Conservation (phyloP, 2,329 filamentous ascomycete species). For the Colletotrichum sp. region DNA sequence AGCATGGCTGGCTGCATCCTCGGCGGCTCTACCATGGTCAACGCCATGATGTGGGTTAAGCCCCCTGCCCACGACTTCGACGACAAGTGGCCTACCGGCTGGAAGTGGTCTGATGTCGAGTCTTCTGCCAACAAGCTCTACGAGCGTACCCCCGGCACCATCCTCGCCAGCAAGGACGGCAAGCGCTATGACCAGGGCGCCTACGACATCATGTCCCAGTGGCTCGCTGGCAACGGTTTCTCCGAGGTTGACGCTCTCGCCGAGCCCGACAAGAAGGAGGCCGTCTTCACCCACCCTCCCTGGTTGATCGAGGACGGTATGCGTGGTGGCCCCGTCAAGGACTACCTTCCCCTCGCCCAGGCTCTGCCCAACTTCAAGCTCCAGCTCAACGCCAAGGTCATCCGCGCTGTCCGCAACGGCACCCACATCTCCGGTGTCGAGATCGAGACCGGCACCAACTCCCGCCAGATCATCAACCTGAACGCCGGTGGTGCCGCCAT, state of each 20-base stretch:
- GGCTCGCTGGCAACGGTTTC: conserved; percentile 20
- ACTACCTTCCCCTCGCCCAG: conserved; percentile 43
- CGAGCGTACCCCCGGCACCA: conserved; percentile 22
- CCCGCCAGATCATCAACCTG: conserved; percentile 24
- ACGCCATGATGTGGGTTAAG: conserved; percentile 29
- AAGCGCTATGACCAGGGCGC: conserved; percentile 23
- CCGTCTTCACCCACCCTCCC: conserved; percentile 22
- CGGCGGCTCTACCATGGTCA: conserved; percentile 32
- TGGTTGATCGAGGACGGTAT: conserved; percentile 22
- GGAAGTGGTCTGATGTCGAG: conserved; percentile 22
- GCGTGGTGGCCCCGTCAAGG: conserved; percentile 24
- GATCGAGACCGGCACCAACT: conserved; percentile 22
- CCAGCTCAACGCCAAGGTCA: conserved; percentile 22
- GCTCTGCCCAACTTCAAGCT: conserved; percentile 39
- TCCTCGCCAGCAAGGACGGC: conserved; percentile 19
- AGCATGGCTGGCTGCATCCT: conserved; percentile 33
- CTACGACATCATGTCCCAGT: conserved; percentile 18
- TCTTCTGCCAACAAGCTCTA: conserved; percentile 22
- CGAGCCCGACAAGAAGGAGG: conserved; percentile 21
- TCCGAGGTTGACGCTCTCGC: conserved; percentile 20
- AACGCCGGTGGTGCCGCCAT: conserved; percentile 20
- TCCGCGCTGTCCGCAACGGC: conserved; percentile 22
- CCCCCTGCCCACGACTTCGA: conserved; percentile 21
- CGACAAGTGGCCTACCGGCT: conserved; percentile 21
- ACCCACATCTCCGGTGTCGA: conserved; percentile 39